phyloP scores from a whole-genome alignment of 2,329 filamentous ascomycete genomes.

The Diaporthe sp. region DNA sequence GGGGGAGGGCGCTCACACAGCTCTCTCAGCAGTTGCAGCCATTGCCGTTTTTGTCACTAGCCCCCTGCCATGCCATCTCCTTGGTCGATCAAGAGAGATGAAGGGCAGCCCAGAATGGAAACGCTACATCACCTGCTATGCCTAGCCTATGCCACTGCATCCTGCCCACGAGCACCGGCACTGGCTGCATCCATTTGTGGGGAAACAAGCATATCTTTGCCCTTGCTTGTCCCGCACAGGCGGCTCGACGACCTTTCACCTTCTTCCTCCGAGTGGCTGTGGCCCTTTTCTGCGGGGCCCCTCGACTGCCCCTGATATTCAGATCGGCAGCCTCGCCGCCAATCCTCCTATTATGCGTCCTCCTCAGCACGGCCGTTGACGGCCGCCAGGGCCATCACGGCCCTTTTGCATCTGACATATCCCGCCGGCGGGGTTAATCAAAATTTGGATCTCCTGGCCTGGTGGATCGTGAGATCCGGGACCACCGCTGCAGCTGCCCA shows the following conservation, averaged over 20 bases:
- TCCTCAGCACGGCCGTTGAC: background rate
- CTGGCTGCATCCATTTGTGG: slow-evolving; percentile 28
- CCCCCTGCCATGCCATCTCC: slow-evolving; percentile 24
- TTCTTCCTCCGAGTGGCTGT: slow-evolving; percentile 16
- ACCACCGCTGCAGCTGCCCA: slow-evolving; percentile 11
- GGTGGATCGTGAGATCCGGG: slow-evolving; percentile 27
- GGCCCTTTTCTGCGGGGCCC: slow-evolving; percentile 1
- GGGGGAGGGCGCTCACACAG: background rate
- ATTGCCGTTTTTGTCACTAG: slow-evolving; percentile 17
- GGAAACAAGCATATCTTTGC: slow-evolving; percentile 34
- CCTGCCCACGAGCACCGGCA: background rate
- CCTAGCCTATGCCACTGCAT: background rate
- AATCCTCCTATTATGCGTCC: slow-evolving; percentile 36
- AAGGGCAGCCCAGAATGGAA: slow-evolving; percentile 14
- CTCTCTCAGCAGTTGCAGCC: background rate
- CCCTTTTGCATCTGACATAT: slow-evolving; percentile 21
- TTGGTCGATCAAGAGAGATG: slow-evolving; percentile 18
- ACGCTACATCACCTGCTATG: background rate
- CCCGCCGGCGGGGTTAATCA: slow-evolving; percentile 6
- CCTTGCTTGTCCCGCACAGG: slow-evolving; percentile 8
- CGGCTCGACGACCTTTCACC: slow-evolving; percentile 1
- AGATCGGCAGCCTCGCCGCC: slow-evolving; percentile 32
- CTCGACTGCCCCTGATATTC: slow-evolving; percentile 32
- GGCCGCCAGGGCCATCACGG: slow-evolving; percentile 20
- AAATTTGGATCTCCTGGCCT: slow-evolving; percentile 32